A percentile compares a stretch with the other conserved stretches of the same genome.
Evolutionary conservation across 2,329 filamentous ascomycete genomes (phyloP).

Genomic region (Aspergillus uvarum): DNA sequence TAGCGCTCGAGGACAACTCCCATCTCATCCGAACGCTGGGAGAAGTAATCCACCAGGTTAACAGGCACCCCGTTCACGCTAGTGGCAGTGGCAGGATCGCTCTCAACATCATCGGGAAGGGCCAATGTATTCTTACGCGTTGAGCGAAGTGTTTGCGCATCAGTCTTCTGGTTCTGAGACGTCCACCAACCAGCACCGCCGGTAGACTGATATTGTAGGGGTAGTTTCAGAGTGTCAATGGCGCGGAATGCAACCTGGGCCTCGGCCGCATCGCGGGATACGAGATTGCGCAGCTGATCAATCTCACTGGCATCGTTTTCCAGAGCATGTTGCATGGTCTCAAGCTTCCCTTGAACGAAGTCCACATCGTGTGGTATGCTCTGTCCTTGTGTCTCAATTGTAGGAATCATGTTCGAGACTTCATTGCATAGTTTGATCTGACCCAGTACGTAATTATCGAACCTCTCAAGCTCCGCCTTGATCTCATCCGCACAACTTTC

Average conservation of each 20-base stretch:
- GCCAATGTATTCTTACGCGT: constrained; percentile 47
- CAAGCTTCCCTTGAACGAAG: constrained; percentile 60
- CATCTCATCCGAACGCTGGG: constrained; percentile 62
- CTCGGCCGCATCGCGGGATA: constrained; percentile 67
- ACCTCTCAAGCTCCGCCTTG: constrained; percentile 71
- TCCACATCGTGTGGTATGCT: constrained; percentile 66
- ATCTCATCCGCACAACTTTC: constrained; percentile 82
- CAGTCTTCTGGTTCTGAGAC: constrained; percentile 39
- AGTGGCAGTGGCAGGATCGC: constrained; percentile 40
- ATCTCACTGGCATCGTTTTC: constrained; percentile 64
- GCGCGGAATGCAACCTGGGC: constrained; percentile 71
- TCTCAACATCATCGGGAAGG: constrained; percentile 48
- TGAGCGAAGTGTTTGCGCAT: constrained; percentile 40
- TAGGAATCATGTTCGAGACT: constrained; percentile 69
- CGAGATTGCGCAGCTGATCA: constrained; percentile 55
- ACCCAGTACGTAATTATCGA: constrained; percentile 77
- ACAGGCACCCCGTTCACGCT: constrained; percentile 54
- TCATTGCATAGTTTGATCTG: constrained; percentile 74
- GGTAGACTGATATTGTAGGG: constrained; percentile 60
- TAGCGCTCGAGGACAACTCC: constrained; percentile 57
- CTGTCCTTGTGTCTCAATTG: constrained; percentile 62
- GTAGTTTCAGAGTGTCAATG: constrained; percentile 72
- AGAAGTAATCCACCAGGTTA: constrained; percentile 65
- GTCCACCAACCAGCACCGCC: constrained; percentile 43
- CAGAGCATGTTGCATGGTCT: constrained; percentile 62